Evolutionary conservation across 1,139 yeast genomes (phyloP).

Genomic region (Scheffersomyces illinoinensis): DNA sequence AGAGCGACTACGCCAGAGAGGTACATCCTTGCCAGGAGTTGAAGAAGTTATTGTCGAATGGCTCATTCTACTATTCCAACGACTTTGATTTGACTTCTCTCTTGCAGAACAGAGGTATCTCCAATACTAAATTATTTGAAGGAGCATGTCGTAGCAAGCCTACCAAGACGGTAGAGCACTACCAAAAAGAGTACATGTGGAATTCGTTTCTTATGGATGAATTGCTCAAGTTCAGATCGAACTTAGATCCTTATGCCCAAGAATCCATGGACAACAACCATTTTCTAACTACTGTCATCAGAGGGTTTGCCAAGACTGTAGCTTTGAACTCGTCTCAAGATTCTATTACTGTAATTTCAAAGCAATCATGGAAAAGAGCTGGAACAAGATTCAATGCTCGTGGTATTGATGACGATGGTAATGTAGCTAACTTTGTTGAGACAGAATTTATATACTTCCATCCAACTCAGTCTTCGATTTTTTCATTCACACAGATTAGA

Average conservation of each 20-base stretch:
- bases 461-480: conserved; percentile 46
- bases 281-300: conserved; percentile 84
- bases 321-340: conserved; percentile 53
- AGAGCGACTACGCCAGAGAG: conserved; percentile 25
- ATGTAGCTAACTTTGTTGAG: conserved; percentile 95
- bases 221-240: conserved; percentile 69
- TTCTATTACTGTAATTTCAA: conserved; percentile 77
- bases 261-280: conserved; percentile 68
- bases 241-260: conserved; percentile 61
- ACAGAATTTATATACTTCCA: conserved; percentile 67
- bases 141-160: conserved; percentile 24
- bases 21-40: conserved; percentile 87
- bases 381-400: conserved; percentile 94
- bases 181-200: conserved; percentile 94
- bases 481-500: conserved; percentile 82
- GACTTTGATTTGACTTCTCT: conserved; percentile 89
- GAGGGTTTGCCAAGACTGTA: conserved; percentile 92
- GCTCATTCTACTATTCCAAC: conserved; percentile 88
- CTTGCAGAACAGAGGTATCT: conserved; percentile 71
- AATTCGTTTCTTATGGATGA: conserved; percentile 88
- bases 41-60: conserved; percentile 75
- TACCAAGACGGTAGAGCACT: conserved; percentile 45
- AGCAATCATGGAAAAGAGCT: conserved; percentile 94
- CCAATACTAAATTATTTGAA: conserved; percentile 16
- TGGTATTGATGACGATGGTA: conserved; percentile 94